Evolutionary conservation across 176 grass and related monocot genomes (phyloP).

Genomic region (Rhipidocladum racemiflorum): DNA sequence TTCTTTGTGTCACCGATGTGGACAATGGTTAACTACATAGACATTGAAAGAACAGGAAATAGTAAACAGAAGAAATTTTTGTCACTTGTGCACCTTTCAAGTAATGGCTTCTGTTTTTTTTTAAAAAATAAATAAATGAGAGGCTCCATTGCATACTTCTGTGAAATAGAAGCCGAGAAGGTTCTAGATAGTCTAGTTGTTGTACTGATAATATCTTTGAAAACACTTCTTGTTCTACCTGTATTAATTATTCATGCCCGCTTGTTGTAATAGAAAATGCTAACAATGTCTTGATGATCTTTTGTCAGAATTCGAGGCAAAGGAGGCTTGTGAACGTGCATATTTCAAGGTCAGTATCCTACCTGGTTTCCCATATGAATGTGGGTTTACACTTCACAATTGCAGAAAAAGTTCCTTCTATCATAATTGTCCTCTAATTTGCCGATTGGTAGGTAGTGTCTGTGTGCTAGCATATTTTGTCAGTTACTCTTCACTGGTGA

Average conservation of each 20-base stretch:
- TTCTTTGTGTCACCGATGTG: neutral
- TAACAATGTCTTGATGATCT: conserved; percentile 26
- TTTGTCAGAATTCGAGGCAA: conserved; percentile 72
- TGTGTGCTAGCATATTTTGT: neutral
- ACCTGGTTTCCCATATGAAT: conserved; percentile 3
- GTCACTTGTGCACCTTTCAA: too few relatives aligned
- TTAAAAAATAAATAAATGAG: neutral
- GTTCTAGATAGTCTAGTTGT: neutral
- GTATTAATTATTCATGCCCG: neutral
- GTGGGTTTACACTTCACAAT: neutral
- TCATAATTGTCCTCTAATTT: neutral
- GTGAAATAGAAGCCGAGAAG: neutral
- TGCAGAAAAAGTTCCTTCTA: neutral
- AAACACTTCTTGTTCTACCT: neutral
- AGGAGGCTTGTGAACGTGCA: conserved; percentile 82
- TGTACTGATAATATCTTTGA: neutral
- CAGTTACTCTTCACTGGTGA: neutral
- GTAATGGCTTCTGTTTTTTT: neutral
- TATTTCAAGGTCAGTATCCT: conserved; percentile 74
- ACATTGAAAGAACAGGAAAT: neutral
- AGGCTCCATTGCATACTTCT: neutral
- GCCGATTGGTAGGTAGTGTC: neutral
- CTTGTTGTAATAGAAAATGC: neutral
- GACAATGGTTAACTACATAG: neutral
- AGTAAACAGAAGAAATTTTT: too few relatives aligned